phyloP scores from a whole-genome alignment of 371 early-diverging fungal species.

The Mucor velutinosus region DNA sequence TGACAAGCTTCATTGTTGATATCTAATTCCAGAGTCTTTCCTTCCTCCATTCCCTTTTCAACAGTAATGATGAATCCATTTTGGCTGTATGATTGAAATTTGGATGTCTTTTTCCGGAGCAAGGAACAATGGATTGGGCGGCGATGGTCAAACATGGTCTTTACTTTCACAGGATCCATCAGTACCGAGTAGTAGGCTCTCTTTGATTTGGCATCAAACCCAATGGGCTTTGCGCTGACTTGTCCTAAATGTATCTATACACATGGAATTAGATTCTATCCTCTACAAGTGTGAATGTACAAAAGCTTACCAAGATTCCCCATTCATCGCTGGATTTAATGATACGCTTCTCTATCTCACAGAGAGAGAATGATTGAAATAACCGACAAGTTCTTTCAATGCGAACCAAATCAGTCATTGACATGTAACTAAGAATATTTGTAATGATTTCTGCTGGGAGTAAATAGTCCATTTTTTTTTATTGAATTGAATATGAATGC shows the following conservation, averaged over 20 bases:
- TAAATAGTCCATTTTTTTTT: conserved; percentile 21
- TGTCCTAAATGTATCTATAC: conserved; percentile 44
- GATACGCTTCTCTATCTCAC: conserved; percentile 44
- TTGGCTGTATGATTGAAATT: conserved; percentile 16
- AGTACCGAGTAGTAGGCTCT: conserved; percentile 35
- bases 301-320: conserved; percentile 38
- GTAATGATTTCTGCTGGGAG: conserved; percentile 47
- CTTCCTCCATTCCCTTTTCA: conserved; percentile 46
- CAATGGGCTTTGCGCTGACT: conserved; percentile 34
- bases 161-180: conserved; percentile 48
- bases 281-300: not conserved
- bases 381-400: conserved; percentile 41
- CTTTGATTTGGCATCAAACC: conserved; percentile 39
- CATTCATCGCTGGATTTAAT: conserved; percentile 30
- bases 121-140: conserved; percentile 46
- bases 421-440: conserved; percentile 35
- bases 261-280: not conserved
- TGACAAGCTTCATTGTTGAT: conserved; percentile 37
- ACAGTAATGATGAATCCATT: conserved; percentile 41
- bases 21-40: conserved; percentile 29
- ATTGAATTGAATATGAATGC: not conserved
- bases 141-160: conserved; percentile 49
- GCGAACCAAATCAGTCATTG: conserved; percentile 43
- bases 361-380: conserved; percentile 36
- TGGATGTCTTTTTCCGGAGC: conserved; percentile 15